A percentile compares a stretch with the other conserved stretches of the same genome.
These are phyloP conservation scores for Exophiala calicioides DNA, from an alignment of 2,329 filamentous ascomycete genomes.

Conservation along the genomic window DNA sequence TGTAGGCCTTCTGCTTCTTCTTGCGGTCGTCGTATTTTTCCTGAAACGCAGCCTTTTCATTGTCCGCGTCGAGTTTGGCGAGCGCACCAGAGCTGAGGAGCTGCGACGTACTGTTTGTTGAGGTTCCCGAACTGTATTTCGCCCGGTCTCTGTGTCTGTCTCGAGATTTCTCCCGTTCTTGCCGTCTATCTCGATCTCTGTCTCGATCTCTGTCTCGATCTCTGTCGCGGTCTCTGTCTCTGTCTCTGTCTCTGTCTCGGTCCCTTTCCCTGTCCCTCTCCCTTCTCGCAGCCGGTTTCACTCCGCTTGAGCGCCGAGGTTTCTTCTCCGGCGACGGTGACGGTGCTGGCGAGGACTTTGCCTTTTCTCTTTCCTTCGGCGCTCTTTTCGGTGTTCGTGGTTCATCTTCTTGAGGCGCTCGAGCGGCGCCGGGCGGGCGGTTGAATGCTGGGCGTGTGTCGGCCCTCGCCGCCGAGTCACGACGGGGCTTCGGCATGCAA, in stretches of 20 bases:
- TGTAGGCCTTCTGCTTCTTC: conserved; percentile 38
- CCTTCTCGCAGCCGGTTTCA: conserved; percentile 35
- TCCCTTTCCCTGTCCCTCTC: conserved; percentile 23
- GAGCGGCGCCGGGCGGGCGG: conserved; percentile 32
- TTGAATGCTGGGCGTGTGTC: conserved; percentile 36
- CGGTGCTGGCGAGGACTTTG: conserved; percentile 24
- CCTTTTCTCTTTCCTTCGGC: conserved; percentile 26
- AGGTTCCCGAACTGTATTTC: conserved; percentile 43
- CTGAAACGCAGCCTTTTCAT: conserved; percentile 56
- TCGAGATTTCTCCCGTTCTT: conserved; percentile 19
- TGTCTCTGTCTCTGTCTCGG: conserved; percentile 17
- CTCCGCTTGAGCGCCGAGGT: conserved; percentile 21
- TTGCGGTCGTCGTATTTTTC: conserved; percentile 45
- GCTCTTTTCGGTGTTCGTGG: conserved; percentile 22
- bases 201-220: conserved; percentile 36
- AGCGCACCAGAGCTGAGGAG: conserved; percentile 58
- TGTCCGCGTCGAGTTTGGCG: conserved; percentile 65
- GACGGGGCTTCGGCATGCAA: conserved; percentile 33
- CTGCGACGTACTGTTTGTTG: conserved; percentile 45
- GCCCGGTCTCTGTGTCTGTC: conserved; percentile 27
- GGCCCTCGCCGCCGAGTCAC: conserved; percentile 31
- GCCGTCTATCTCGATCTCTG: conserved; percentile 23
- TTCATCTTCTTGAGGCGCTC: conserved; percentile 7
- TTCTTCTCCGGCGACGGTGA: conserved; percentile 26
- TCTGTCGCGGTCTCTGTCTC: conserved; percentile 32